Base-by-base conservation (phyloP, 2,329 filamentous ascomycete genomes). In the Mollisia scopiformis region DNA sequence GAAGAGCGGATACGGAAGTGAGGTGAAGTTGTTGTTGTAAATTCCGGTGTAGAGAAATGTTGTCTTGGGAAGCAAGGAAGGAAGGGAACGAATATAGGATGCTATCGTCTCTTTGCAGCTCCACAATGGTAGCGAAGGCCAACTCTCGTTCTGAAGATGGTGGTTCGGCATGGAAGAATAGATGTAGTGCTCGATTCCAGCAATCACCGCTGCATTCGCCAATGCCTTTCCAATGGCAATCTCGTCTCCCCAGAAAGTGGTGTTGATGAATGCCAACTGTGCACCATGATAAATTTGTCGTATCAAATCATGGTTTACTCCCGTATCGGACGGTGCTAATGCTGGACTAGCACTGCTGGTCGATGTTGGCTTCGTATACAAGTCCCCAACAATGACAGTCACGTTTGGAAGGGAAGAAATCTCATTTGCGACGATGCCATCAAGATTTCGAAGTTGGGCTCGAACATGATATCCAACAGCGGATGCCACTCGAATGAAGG, bases 21-120 rank as follows among this genome's bases (percentile, higher is more conserved):
- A 95, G 30, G 94, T 98, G 77, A 98, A 99, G 75, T 99, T 98
- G 78, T 98, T 98, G 82, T 98, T 97, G 82, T 98, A 99, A 70
- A 97, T 97, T 62, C 94, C 95, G 10, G 93, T 92, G 76, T 97
- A 97, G 66, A 97, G 89, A 75, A 97, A 98, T 0, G 94, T 98
- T 1, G 93, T 88, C 0, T 92, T 92, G 11, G 97, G 82, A 10
- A 88, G 88, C 21, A 70, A 46, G 16, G 65, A 14, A 23, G 66
- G 65, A 41, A 97, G 85, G 73, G 92, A 86, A 60, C 91, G 87
- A 55, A 97, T 85, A 75, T 98, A 96, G 57, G 95, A 90, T 77
- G 98, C 95, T 43, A 98, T 90, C 53, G 91, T 88, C 76, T 96
- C 93, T 77, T 99, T 99, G 63, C 89, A 88, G 4, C 91, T 88